Evolutionary conservation across 345 rosid species (phyloP), one percentile per base, ranked within the genome.

Genomic region (Geranium brycei): DNA sequence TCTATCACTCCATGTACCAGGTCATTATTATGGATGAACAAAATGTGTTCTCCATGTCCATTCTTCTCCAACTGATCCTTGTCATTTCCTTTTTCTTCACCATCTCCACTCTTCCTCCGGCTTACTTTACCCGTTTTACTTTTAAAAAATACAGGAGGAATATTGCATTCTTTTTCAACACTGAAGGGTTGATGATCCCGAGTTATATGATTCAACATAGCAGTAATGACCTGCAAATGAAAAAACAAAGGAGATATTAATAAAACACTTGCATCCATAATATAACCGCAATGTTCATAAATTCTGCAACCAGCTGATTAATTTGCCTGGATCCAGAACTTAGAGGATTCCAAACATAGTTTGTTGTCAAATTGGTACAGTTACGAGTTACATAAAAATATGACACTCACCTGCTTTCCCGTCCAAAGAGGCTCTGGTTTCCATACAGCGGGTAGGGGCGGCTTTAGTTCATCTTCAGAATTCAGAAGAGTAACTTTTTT

Each of bases 401-500:
- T 51, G 7, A 8, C 58, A 67, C 69, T 63, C 41, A 93, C 99
- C 99, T 93, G 99, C 74, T 93, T 93, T 72, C 99, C 99, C 0
- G 97, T 87, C 99, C 99, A 93, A 38, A 86, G 88, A 68, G 91
- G 87, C 69, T 76, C 75, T 32, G 99, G 99, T 75, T 93, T 90
- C 85, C 78, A 76, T 64, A 93, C 78, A 72, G 95, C 82, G 66
- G 99, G 97, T 28, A 47, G 68, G 53, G 78, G 75, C 57, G 69
- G 64, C 61, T 66, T 68, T 62, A 88, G 60, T 47, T 80, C 82
- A 68, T 76, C 87, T 68, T 79, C 85, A 67, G 75, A 78, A 71
- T 71, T 63, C 68, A 77, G 77, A 63, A 84, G 65, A 1, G 65
- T 38, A 38, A 93, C 88, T 78, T 86, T 93, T 78, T 75, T 76